Conservation (phyloP, 2,329 filamentous ascomycete genomes). For the Pseudocercospora ulei region DNA sequence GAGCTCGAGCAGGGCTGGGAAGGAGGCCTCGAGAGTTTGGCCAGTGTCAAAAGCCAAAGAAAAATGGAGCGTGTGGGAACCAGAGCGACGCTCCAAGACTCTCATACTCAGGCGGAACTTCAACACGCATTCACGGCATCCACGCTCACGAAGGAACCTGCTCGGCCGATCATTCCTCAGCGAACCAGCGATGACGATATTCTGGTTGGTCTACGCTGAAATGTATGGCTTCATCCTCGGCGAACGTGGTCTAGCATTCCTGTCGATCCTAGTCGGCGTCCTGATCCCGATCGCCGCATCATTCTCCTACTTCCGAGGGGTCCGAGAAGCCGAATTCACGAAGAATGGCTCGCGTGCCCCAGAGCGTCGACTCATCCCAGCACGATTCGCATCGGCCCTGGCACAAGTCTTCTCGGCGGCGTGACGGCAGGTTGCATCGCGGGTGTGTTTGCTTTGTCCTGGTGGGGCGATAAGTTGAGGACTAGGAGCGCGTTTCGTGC, state of each 20-base stretch:
- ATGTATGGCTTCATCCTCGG: slow-evolving; percentile 37
- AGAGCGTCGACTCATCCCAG: slow-evolving; percentile 28
- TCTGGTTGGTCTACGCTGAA: slow-evolving; percentile 41
- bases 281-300: slow-evolving; percentile 25
- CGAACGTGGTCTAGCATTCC: slow-evolving; percentile 32
- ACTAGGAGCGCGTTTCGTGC: slow-evolving; percentile 50
- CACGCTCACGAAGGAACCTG: slow-evolving; percentile 33
- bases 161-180: slow-evolving; percentile 40
- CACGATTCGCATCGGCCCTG: slow-evolving; percentile 33
- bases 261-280: slow-evolving; percentile 31
- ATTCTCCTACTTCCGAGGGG: slow-evolving; percentile 26
- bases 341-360: slow-evolving; percentile 23
- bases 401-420: slow-evolving; percentile 49
- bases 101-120: slow-evolving; percentile 36
- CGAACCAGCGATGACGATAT: slow-evolving; percentile 45
- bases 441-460: slow-evolving; percentile 49
- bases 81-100: slow-evolving; percentile 33
- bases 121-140: slow-evolving; percentile 35
- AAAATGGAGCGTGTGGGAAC: slow-evolving; percentile 32
- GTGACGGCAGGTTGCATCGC: slow-evolving; percentile 34
- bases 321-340: slow-evolving; percentile 26
- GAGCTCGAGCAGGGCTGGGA: slow-evolving; percentile 9
- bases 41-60: slow-evolving; percentile 18
- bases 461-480: slow-evolving; percentile 48
- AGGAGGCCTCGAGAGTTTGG: slow-evolving; percentile 22